Evolutionary conservation across 192 early-diverging fungal species (phyloP).

Genomic region (Podila clonocystis): DNA sequence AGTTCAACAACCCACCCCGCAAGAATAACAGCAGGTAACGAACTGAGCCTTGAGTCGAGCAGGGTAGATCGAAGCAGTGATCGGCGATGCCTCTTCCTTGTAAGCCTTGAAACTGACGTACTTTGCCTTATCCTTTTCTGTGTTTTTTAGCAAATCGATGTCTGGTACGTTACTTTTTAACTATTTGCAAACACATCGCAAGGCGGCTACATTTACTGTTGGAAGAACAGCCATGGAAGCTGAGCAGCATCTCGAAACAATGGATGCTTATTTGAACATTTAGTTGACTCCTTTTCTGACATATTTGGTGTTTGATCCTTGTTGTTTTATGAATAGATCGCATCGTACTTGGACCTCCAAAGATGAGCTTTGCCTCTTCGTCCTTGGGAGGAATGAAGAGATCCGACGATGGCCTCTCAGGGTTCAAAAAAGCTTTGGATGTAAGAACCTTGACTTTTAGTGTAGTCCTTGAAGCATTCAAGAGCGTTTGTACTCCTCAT

Average conservation of each 20-base stretch:
- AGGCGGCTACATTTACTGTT: background rate
- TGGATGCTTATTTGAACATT: background rate
- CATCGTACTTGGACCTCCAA: slow-evolving; percentile 65
- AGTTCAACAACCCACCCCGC: slow-evolving; percentile 9
- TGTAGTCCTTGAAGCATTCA: no score
- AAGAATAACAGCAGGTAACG: slow-evolving; percentile 6
- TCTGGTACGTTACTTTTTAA: background rate
- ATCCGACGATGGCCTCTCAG: slow-evolving; percentile 45
- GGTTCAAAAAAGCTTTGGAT: slow-evolving; percentile 39
- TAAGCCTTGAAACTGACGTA: background rate
- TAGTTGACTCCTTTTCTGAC: slow-evolving; percentile 8
- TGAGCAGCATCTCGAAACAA: background rate
- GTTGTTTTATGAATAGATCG: slow-evolving; percentile 36
- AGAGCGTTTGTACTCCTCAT: background rate
- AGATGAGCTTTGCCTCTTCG: slow-evolving; percentile 66
- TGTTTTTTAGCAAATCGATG: background rate
- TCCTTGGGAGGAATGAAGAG: slow-evolving; percentile 59
- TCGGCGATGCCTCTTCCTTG: background rate
- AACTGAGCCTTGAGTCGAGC: background rate
- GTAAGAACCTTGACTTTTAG: slow-evolving; percentile 1
- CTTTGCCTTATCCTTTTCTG: background rate
- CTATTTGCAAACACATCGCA: background rate
- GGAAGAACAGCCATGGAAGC: slow-evolving; percentile 7
- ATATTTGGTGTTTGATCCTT: background rate
- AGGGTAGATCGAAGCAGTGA: background rate